Percentiles rank a stretch among this genome's conserved stretches.
Evolutionary conservation across 108 stramenopile species (phyloP).

Genomic region (Nitzschia putrida): DNA sequence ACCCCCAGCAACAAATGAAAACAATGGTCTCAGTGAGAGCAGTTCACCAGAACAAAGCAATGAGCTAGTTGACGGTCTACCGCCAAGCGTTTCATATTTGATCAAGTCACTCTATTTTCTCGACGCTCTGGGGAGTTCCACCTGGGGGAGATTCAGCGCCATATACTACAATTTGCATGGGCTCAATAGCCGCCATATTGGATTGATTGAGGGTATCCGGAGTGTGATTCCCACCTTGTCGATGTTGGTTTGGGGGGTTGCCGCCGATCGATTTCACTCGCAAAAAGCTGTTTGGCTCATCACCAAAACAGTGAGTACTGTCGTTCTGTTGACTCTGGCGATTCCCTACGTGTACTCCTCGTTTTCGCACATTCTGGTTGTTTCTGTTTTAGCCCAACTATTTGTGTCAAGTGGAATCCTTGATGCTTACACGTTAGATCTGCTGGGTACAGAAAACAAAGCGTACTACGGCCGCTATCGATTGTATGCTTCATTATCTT

Average conservation of each 20-base stretch:
- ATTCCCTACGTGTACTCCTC: constrained; percentile 36
- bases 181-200: constrained; percentile 39
- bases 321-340: constrained; percentile 39
- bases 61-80: constrained; percentile 30
- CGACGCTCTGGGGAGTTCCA: constrained; percentile 44
- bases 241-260: constrained; percentile 37
- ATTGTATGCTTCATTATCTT: constrained; percentile 43
- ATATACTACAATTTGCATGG: constrained; percentile 52
- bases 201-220: constrained; percentile 39
- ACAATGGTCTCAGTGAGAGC: background rate
- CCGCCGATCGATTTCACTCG: constrained; percentile 43
- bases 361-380: constrained; percentile 28
- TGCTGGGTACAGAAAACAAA: constrained; percentile 45
- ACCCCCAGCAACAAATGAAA: background rate
- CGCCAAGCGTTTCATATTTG: constrained; percentile 27
- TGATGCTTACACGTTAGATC: constrained; percentile 46
- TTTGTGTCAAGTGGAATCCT: constrained; percentile 46
- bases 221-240: constrained; percentile 30
- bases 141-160: constrained; percentile 55
- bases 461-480: constrained; percentile 49
- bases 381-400: constrained; percentile 34
- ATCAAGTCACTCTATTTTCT: constrained; percentile 52
- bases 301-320: constrained; percentile 32
- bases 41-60: background rate
- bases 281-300: constrained; percentile 48